Conservation (phyloP, 129 eudicot genomes). For the Helianthus annuus region HanXRQr2.0-SUNRISE NC_035447.2:65466105-65466604, state of each 20-base stretch:
- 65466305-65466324: constrained; percentile 47
- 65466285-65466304: constrained; percentile 48
- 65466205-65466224: constrained; percentile 35
- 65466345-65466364: constrained; percentile 47
- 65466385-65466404: background rate
- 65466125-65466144: background rate
- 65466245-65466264: constrained; percentile 27
- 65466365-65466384: constrained; percentile 1
- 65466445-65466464: too few relatives aligned
- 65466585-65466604: too few relatives aligned
- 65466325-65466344: constrained; percentile 48
- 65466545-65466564: too few relatives aligned
- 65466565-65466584: too few relatives aligned
- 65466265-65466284: constrained; percentile 33
- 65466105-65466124: background rate
- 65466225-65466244: constrained; percentile 42
- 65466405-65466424: too few relatives aligned
- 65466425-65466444: too few relatives aligned
- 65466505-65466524: too few relatives aligned
- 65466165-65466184: constrained; percentile 30
- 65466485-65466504: too few relatives aligned
- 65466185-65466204: constrained; percentile 39
- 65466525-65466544: too few relatives aligned
- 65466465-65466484: too few relatives aligned
- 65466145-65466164: background rate